Conservation (phyloP, 257 asterid genomes). For the Haberlea rhodopensis region DNA sequence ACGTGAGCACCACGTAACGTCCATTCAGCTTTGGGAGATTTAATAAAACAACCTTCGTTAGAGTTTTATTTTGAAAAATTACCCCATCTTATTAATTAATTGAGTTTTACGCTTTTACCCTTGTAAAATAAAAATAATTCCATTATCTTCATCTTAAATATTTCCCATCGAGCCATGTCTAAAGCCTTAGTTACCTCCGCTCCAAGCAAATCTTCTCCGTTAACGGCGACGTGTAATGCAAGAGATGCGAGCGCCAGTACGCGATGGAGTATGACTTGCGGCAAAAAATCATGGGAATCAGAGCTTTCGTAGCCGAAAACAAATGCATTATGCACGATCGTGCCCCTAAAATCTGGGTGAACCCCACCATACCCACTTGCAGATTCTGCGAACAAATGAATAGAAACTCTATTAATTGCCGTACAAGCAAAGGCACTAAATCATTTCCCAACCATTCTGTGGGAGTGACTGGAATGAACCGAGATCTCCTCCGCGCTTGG, state of each 20-base stretch:
- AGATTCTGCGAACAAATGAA: conserved; percentile 35
- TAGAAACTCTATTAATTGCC: neutral
- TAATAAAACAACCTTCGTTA: too few species aligned
- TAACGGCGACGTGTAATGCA: conserved; percentile 50
- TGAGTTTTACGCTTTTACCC: too few species aligned
- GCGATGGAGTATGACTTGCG: conserved; percentile 34
- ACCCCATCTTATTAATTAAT: too few species aligned
- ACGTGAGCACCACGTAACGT: too few species aligned
- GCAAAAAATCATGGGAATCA: conserved; percentile 29
- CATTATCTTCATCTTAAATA: too few species aligned
- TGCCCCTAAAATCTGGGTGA: conserved; percentile 47
- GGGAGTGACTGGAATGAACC: conserved; percentile 54
- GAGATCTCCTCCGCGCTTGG: conserved; percentile 96
- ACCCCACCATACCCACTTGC: conserved; percentile 46
- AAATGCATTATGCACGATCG: conserved; percentile 38
- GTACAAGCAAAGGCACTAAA: too few species aligned
- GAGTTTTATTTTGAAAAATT: too few species aligned
- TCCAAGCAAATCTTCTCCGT: conserved; percentile 22
- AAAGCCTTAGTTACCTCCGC: conserved; percentile 16
- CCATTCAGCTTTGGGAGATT: too few species aligned
- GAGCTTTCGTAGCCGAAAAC: conserved; percentile 18
- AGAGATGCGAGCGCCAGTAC: conserved; percentile 39
- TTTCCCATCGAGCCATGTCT: too few species aligned
- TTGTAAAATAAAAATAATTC: too few species aligned
- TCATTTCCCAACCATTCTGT: too few species aligned